Conservation (phyloP, 1,284 basidiomycete genomes). For the Inonotus hispidus region DNA sequence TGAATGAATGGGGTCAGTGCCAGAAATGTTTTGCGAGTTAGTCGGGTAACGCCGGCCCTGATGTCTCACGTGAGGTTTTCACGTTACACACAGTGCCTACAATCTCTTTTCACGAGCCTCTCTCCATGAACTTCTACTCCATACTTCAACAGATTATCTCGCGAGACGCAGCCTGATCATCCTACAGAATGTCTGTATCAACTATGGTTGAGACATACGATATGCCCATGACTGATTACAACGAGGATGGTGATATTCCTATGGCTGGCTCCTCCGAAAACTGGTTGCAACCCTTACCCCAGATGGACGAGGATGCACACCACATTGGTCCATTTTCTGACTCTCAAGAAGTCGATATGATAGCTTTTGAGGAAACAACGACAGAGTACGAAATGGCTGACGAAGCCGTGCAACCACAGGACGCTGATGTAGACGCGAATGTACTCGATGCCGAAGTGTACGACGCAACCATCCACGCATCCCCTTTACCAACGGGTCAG, state of each 20-base stretch:
- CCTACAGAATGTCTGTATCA: slow-evolving; percentile 12
- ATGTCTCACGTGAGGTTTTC: not conserved
- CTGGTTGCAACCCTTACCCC: slow-evolving; percentile 16
- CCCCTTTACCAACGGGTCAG: slow-evolving; percentile 23
- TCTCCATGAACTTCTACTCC: not conserved
- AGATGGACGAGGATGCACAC: slow-evolving; percentile 18
- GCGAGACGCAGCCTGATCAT: not conserved
- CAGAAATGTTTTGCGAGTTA: not conserved
- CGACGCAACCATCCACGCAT: slow-evolving; percentile 40
- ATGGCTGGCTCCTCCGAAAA: slow-evolving; percentile 15
- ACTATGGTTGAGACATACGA: slow-evolving; percentile 16
- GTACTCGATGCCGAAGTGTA: slow-evolving; percentile 56
- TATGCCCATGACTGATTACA: slow-evolving; percentile 18
- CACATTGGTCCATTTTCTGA: not conserved
- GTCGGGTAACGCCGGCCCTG: not conserved
- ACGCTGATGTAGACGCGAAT: slow-evolving; percentile 27
- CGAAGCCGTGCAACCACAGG: slow-evolving; percentile 33
- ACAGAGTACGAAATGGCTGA: slow-evolving; percentile 73
- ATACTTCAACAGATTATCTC: not conserved
- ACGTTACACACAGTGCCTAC: not conserved
- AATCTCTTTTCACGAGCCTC: not conserved
- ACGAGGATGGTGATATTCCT: slow-evolving; percentile 16
- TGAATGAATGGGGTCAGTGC: not conserved
- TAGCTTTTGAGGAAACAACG: slow-evolving; percentile 45
- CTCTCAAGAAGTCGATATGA: slow-evolving; percentile 68